Evolutionary conservation across 768 basidiomycete species (phyloP).

Genomic region (Boletus patriciae): DNA sequence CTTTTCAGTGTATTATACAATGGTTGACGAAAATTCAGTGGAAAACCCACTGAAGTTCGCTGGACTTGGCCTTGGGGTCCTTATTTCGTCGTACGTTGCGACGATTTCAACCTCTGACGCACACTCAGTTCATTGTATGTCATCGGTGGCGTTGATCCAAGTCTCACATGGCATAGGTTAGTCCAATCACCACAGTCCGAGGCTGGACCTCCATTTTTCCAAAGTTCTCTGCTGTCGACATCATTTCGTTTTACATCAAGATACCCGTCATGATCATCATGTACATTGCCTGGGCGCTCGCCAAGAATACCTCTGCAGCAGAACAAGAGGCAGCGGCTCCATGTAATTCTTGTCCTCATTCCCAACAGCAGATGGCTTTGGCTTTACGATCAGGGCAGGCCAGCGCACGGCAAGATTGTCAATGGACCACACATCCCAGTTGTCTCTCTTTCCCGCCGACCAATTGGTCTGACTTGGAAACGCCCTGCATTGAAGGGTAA

Average conservation of each 20-base stretch:
- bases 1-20: too few relatives aligned
- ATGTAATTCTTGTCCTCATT: too few relatives aligned
- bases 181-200: conserved; percentile 53
- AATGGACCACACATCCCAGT: too few relatives aligned
- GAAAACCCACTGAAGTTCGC: too few relatives aligned
- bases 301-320: conserved; percentile 27
- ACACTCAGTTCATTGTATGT: conserved; percentile 39
- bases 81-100: conserved; percentile 62
- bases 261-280: conserved; percentile 72
- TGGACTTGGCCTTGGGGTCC: conserved; percentile 91
- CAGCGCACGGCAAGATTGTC: too few relatives aligned
- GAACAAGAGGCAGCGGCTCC: not conserved
- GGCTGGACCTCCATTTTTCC: conserved; percentile 85
- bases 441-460: too few relatives aligned
- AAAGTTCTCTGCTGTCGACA: conserved; percentile 60
- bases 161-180: conserved; percentile 9
- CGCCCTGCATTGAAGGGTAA: too few relatives aligned
- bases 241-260: conserved; percentile 79
- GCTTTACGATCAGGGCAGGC: too few relatives aligned
- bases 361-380: too few relatives aligned
- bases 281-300: conserved; percentile 57
- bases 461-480: too few relatives aligned
- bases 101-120: not conserved
- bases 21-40: too few relatives aligned
- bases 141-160: conserved; percentile 50